These are phyloP conservation scores for Prillingera fragicola DNA, from an alignment of 1,284 basidiomycete species.

Conservation along the genomic window DNA sequence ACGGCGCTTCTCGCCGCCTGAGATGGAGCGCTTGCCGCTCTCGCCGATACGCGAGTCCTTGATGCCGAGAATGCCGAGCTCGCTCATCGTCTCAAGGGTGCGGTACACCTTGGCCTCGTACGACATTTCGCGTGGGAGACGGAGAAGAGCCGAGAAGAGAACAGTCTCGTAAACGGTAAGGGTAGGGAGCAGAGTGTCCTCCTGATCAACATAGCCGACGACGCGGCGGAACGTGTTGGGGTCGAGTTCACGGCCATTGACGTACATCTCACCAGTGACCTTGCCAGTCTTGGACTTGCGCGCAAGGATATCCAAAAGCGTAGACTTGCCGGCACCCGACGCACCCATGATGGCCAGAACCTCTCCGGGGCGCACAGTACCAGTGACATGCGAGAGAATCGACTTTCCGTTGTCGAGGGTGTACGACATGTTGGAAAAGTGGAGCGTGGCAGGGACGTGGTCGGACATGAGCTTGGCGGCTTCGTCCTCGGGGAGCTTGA, in stretches of 20 bases:
- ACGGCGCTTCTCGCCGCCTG: conserved; percentile 90
- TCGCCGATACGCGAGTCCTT: conserved; percentile 85
- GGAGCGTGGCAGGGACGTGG: conserved; percentile 84
- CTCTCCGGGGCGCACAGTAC: conserved; percentile 77
- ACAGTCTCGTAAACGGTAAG: conserved; percentile 97
- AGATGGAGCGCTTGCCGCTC: conserved; percentile 72
- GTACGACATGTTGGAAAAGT: conserved; percentile 82
- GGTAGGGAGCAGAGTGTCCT: conserved; percentile 93
- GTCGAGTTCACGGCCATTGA: conserved; percentile 77
- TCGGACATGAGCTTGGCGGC: conserved; percentile 81
- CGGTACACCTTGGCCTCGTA: conserved; percentile 87
- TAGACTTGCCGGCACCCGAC: conserved; percentile 93
- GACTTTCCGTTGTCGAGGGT: conserved; percentile 58
- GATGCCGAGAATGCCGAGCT: conserved; percentile 86
- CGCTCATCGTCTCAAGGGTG: conserved; percentile 92
- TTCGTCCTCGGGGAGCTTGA: conserved; percentile 74
- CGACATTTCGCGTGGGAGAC: conserved; percentile 90
- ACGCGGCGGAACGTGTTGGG: conserved; percentile 68
- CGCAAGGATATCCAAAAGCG: conserved; percentile 91
- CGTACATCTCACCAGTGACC: conserved; percentile 68
- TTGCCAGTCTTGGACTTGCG: conserved; percentile 76
- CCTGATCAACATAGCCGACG: conserved; percentile 93
- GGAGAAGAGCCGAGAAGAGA: conserved; percentile 80
- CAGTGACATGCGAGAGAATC: conserved; percentile 74
- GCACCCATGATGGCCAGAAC: conserved; percentile 94